Evolutionary conservation across 257 asterid species (phyloP), one percentile per base, ranked within the genome.

Genomic region (Solanum paucissectum): DNA sequence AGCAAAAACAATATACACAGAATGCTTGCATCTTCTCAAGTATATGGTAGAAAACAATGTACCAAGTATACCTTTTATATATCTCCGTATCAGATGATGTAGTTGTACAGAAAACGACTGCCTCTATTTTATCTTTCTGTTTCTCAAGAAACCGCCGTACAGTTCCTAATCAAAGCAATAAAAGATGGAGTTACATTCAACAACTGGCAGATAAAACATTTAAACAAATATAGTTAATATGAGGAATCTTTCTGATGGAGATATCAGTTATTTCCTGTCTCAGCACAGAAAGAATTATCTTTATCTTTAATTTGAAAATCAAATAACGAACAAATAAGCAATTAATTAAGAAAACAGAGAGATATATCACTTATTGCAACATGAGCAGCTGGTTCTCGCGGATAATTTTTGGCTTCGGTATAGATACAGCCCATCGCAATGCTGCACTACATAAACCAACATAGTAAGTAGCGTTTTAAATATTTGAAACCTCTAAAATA

Each of bases 351-450:
- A 34, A 29, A 87, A 12, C 6, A 72, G 75, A 74, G 66, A 86
- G 87, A 62, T 42, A 87, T 83, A 98, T 92, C 87, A 96, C 99
- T 93, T 90, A 97, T 97, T 89, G 99, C 99, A 84, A 97, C 99
- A 88, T 97, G 99, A 9, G 98, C 98, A 90, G 99, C 99, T 82
- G 98, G 99, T 94, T 97, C 99, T 87, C 99, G 95, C 13, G 99
- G 99, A 91, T 96, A 97, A 90, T 93, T 94, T 90, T 97, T 97
- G 89, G 98, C 91, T 91, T 97, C 99, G 11, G 98, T 96, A 91
- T 97, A 96, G 86, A 97, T 94, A 92, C 99, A 97, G 46, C 98
- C 99, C 90, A 92, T 88, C n/a, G 98, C 99, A 91, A 97, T 94
- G 93, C 99, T 96, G 94, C 93, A 96, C 86, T 33, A 73, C 87